Evolutionary conservation across 768 basidiomycete genomes (phyloP), one percentile per base, ranked within the genome.

Genomic region (Dentipellis sp.): DNA sequence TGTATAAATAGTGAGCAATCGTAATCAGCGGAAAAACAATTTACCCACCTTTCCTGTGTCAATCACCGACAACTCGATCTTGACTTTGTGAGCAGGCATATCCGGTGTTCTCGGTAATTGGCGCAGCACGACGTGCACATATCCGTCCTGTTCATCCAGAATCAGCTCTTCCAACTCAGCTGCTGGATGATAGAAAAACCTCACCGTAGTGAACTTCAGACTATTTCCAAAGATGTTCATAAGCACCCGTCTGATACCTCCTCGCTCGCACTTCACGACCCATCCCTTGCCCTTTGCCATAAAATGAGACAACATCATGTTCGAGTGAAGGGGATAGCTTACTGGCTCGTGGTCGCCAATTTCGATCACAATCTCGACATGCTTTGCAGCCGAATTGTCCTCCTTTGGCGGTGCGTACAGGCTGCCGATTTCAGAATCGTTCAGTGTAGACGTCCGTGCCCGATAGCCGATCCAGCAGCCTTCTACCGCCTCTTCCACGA

Each of bases 181-280:
- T 6, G 29, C 29, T 29, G 29, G 6, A n/a, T n/a, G 34, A 46
- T 53, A 48, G 39, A 48, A 11, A 10, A 22, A 55, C 69, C 82
- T 34, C 64, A 90, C 91, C 46, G 80, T 75, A 34, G 93, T 95
- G 68, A 97, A 97, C 69, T 97, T 95, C 53, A 94, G 72, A 63
- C 91, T 91, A 68, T 95, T 97, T 14, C 93, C 91, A 62, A 97
- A 91, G 38, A 97, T 70, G 66, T 97, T 97, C 91, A 97, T 95
- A 58, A 97, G 68, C 11, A 97, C 84, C 23, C 94, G 80, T 34
- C 94, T 82, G 59, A 97, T 85, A 12, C 94, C 94, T 34, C 91
- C 94, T 67, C 88, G 92, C 69, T 97, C 94, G 67, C 89, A 93
- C 64, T 83, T 85, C 29, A 95, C 72, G 8, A 73, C 72, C 94